Conservation (phyloP, 1,284 basidiomycete species). For the Ganoderma sinense region DNA sequence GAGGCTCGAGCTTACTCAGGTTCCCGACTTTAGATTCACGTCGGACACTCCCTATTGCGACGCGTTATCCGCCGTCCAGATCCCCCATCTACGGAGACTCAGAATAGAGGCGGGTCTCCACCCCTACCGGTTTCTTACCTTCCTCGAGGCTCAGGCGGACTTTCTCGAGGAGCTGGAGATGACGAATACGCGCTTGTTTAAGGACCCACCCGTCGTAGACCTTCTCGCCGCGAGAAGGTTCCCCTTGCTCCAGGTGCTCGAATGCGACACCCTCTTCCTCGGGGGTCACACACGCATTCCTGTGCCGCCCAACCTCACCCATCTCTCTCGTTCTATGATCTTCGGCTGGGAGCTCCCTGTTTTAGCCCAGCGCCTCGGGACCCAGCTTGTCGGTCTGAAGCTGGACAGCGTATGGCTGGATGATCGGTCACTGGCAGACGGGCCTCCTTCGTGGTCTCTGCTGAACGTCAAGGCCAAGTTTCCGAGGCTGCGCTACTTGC, state of each 20-base stretch:
- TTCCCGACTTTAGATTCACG: too few relatives aligned
- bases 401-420: not conserved
- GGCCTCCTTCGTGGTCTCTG: not conserved
- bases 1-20: too few relatives aligned
- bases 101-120: too few relatives aligned
- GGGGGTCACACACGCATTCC: not conserved
- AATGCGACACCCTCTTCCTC: not conserved
- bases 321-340: not conserved
- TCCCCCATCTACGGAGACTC: too few relatives aligned
- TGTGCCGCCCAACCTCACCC: conserved; percentile 6
- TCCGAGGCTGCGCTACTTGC: conserved; percentile 8
- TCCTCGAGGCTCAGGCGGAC: too few relatives aligned
- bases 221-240: not conserved
- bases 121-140: too few relatives aligned
- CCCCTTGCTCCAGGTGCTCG: not conserved
- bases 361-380: not conserved
- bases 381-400: conserved; percentile 12
- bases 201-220: not conserved
- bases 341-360: not conserved
- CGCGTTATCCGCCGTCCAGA: too few relatives aligned
- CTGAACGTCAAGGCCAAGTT: conserved; percentile 1
- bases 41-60: too few relatives aligned
- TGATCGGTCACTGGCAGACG: not conserved
- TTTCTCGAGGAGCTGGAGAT: conserved; percentile 2
- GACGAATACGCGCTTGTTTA: not conserved